These are phyloP conservation scores for Alternaria longipes DNA, from an alignment of 2,329 filamentous ascomycete genomes.

Conservation along the genomic window DNA sequence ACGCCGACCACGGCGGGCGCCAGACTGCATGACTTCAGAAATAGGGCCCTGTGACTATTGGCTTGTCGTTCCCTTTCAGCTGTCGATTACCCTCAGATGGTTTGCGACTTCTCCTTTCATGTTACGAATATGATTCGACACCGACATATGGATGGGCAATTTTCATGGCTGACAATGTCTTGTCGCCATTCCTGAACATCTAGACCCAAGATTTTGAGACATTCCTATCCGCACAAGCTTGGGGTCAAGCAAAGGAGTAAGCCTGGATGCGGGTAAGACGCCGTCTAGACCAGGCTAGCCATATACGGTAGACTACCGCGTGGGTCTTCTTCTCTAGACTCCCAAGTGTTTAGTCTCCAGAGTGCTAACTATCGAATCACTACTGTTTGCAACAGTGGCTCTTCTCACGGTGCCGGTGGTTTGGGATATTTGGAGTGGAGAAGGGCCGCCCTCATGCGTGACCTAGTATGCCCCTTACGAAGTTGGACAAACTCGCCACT, in stretches of 20 bases:
- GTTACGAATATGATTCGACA: background rate
- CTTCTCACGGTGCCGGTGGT: background rate
- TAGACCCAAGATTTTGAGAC: background rate
- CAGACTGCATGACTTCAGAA: background rate
- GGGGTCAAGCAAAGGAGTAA: background rate
- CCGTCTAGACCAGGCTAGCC: constrained; percentile 3
- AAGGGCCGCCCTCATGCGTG: background rate
- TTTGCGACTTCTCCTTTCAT: background rate
- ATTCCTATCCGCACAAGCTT: background rate
- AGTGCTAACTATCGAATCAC: background rate
- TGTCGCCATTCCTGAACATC: background rate
- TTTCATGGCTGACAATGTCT: background rate
- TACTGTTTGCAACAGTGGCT: background rate
- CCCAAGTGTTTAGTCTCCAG: background rate
- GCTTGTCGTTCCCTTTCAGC: background rate
- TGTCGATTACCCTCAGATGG: background rate
- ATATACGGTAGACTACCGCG: background rate
- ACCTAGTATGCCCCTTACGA: background rate
- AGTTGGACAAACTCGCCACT: background rate
- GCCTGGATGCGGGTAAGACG: constrained; percentile 2
- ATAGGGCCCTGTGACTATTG: background rate
- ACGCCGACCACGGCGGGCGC: background rate
- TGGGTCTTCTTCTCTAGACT: background rate
- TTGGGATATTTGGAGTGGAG: background rate
- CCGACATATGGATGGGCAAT: background rate